Evolutionary conservation across 768 basidiomycete species (phyloP).

Genomic region (Lentinula sp.): DNA sequence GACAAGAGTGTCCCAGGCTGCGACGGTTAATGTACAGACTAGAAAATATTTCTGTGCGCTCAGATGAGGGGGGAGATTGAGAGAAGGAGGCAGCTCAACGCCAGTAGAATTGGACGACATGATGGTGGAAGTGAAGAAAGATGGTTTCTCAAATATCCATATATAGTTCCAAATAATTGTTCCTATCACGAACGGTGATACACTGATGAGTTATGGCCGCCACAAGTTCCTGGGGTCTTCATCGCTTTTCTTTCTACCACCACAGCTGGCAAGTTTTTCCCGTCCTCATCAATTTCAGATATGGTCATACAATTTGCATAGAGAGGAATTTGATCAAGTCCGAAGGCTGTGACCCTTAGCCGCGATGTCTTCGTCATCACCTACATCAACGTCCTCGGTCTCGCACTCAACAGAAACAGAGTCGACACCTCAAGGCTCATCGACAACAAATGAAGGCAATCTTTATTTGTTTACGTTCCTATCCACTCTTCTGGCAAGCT

Average conservation of each 20-base stretch:
- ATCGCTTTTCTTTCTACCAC: background rate
- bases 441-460: conserved; percentile 23
- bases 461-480: conserved; percentile 31
- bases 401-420: background rate
- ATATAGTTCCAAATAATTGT: background rate
- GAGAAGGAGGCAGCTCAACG: conserved; percentile 50
- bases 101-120: conserved; percentile 24
- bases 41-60: conserved; percentile 87
- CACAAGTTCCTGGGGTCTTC: background rate
- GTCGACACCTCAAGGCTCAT: conserved; percentile 4
- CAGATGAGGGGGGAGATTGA: conserved; percentile 72
- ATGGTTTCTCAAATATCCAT: background rate
- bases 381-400: conserved; percentile 10
- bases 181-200: background rate
- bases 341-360: background rate
- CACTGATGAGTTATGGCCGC: background rate
- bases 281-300: background rate
- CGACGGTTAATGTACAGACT: conserved; percentile 84
- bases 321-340: background rate
- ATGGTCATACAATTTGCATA: background rate
- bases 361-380: conserved; percentile 12
- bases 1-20: conserved; percentile 86
- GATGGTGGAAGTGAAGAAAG: conserved; percentile 14
- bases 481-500: conserved; percentile 1
- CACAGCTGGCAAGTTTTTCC: background rate